Evolutionary conservation across 2,329 filamentous ascomycete species (phyloP), one percentile per base, ranked within the genome.

Genomic region (Fusarium sp.): DNA sequence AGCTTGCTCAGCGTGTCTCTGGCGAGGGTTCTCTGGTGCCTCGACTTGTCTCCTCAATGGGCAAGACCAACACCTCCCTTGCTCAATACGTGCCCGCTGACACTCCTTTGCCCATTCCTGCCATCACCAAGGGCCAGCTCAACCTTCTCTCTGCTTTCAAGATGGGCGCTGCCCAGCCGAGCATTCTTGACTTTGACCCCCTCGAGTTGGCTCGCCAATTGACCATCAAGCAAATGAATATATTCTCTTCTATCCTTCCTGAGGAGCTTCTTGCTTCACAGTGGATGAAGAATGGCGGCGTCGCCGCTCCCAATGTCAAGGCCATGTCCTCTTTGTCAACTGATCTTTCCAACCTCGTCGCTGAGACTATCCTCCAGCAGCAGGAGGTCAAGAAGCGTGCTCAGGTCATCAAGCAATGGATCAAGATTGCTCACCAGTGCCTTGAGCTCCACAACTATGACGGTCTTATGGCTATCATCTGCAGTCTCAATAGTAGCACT

Each of bases 401-500:
- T 2, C 85, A 89, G 4, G 90, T 95, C 59, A 96, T 99, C 84
- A 98, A 99, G 85, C 95, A 98, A 77, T 99, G 96, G 96, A 94
- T 98, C 81, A 99, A 98, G 86, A 91, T 98, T 76, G 94, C 94
- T 2, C 89, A 93, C 77, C 94, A 93, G 78, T 97, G 94, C 75
- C 86, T 97, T 10, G 94, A 96, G 79, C 88, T 98, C 33, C 93
- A 96, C 84, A 99, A 99, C 84, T 99, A 98, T 78, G 96, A 99
- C 80, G 94, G 94, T 0, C 85, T 99, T 17, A 98, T 98, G 95
- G 95, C 96, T 13, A 98, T 99, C 77, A 94, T 98, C 78, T 98
- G 95, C 85, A 95, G 94, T 15, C 84, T 99, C 55, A 97, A 97
- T 83, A 95, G 93, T 65, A 97, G 95, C 22, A 96, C 95, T 77